Conservation (phyloP, 768 basidiomycete genomes). For the Megacollybia marginata region DNA sequence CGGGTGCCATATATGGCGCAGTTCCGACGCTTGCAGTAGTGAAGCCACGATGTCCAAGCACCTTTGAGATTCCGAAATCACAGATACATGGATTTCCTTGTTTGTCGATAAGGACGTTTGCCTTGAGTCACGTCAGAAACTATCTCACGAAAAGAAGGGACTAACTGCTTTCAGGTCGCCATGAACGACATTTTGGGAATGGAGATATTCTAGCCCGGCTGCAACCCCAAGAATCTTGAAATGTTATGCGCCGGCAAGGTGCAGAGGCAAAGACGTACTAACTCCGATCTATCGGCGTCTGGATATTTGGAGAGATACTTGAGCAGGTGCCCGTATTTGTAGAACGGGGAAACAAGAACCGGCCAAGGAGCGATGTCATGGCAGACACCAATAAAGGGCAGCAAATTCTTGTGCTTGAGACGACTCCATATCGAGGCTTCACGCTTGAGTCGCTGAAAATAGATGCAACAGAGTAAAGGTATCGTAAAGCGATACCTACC, state of each 20-base stretch:
- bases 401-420: slow-evolving; percentile 4
- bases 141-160: not conserved
- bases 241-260: not conserved
- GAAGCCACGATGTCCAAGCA: slow-evolving; percentile 3
- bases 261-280: not conserved
- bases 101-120: slow-evolving; percentile 16
- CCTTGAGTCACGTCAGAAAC: slow-evolving; percentile 1
- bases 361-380: slow-evolving; percentile 5
- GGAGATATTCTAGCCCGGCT: slow-evolving; percentile 13
- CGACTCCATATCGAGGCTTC: slow-evolving; percentile 5
- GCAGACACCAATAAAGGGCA: slow-evolving; percentile 8
- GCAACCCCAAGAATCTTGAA: slow-evolving; percentile 11
- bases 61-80: slow-evolving; percentile 16
- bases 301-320: slow-evolving; percentile 4
- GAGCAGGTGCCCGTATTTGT: slow-evolving; percentile 5
- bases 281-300: not conserved
- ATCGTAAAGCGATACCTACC: not conserved
- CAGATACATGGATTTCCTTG: slow-evolving; percentile 9
- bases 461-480: not conserved
- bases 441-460: slow-evolving; percentile 2
- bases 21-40: slow-evolving; percentile 9
- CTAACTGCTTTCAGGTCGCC: slow-evolving; percentile 16
- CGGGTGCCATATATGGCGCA: slow-evolving; percentile 14
- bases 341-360: slow-evolving; percentile 7
- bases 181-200: slow-evolving; percentile 13